phyloP scores from a whole-genome alignment of 1,284 basidiomycete genomes.

The Ceratobasidium theobromae region DNA sequence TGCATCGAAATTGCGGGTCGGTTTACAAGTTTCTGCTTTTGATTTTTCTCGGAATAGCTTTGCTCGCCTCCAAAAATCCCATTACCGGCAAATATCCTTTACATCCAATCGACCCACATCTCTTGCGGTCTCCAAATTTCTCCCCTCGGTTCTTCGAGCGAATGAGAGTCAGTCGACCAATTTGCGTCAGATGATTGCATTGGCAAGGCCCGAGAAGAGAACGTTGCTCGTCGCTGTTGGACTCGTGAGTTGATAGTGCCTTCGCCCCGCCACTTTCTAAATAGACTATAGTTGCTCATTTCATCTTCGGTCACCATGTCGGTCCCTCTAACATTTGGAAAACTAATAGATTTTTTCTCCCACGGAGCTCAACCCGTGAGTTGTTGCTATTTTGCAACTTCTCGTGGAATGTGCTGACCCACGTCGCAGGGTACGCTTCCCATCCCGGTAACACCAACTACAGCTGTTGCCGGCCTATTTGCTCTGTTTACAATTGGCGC shows the following conservation, averaged over 20 bases:
- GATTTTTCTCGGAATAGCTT: background rate
- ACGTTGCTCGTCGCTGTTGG: conserved; percentile 71
- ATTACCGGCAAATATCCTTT: background rate
- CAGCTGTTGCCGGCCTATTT: conserved; percentile 77
- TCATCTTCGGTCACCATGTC: conserved; percentile 86
- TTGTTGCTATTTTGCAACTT: background rate
- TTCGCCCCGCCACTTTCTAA: background rate
- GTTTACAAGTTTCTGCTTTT: too few species aligned
- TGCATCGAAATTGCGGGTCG: too few species aligned
- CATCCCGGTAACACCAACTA: conserved; percentile 71
- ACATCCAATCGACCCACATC: background rate
- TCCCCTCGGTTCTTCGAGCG: conserved; percentile 38
- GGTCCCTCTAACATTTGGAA: conserved; percentile 87
- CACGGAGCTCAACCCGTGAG: conserved; percentile 61
- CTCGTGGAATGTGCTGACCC: conserved; percentile 34
- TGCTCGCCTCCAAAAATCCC: background rate
- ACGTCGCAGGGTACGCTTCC: conserved; percentile 61
- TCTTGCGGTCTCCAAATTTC: conserved; percentile 13
- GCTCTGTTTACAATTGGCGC: conserved; percentile 87
- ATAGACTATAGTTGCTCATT: conserved; percentile 51
- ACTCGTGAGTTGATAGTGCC: conserved; percentile 44
- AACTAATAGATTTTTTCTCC: conserved; percentile 90
- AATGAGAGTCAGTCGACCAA: conserved; percentile 51
- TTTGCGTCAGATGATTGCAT: conserved; percentile 68
- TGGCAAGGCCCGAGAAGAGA: conserved; percentile 78